Conservation (phyloP, 495 filamentous ascomycete genomes). For the Tricharina praecox region DNA sequence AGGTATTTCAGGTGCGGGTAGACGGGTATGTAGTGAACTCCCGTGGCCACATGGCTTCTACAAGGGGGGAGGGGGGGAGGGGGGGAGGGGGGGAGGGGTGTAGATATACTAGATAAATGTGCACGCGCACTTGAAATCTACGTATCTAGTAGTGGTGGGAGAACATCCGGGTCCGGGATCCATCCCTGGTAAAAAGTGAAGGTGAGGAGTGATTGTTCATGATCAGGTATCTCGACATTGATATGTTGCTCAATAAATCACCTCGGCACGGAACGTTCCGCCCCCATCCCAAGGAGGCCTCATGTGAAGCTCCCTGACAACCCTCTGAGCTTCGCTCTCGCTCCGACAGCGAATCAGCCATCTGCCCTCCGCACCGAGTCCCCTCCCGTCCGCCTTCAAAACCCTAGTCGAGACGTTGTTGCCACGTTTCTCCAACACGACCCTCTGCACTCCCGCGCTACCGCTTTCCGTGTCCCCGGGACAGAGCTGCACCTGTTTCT, state of each 20-base stretch:
- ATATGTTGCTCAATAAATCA: slow-evolving; percentile 21
- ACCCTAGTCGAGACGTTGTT: slow-evolving; percentile 6
- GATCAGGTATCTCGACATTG: no score
- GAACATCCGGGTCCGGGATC: no score
- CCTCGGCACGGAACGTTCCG: slow-evolving; percentile 21
- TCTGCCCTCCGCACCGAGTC: slow-evolving; percentile 17
- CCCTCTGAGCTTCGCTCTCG: slow-evolving; percentile 19
- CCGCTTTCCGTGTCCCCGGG: slow-evolving; percentile 8
- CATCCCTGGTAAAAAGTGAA: no score
- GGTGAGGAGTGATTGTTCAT: no score
- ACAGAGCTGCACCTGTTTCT: slow-evolving; percentile 14
- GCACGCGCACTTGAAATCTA: no score
- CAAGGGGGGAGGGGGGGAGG: no score
- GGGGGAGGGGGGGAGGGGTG: no score
- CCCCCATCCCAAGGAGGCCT: slow-evolving; percentile 12
- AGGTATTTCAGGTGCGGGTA: no score
- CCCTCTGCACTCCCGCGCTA: slow-evolving; percentile 12
- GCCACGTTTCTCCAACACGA: slow-evolving; percentile 10
- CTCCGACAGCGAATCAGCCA: slow-evolving; percentile 19
- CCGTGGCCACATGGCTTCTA: no score
- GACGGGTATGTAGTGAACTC: no score
- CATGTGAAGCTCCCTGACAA: slow-evolving; percentile 16
- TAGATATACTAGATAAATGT: no score
- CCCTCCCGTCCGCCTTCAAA: slow-evolving; percentile 19
- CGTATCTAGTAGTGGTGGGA: no score